Percentiles rank a stretch among this genome's conserved stretches.
These are phyloP conservation scores for Fusarium sp. DNA, from an alignment of 2,329 filamentous ascomycete genomes.

Conservation along the genomic window DNA sequence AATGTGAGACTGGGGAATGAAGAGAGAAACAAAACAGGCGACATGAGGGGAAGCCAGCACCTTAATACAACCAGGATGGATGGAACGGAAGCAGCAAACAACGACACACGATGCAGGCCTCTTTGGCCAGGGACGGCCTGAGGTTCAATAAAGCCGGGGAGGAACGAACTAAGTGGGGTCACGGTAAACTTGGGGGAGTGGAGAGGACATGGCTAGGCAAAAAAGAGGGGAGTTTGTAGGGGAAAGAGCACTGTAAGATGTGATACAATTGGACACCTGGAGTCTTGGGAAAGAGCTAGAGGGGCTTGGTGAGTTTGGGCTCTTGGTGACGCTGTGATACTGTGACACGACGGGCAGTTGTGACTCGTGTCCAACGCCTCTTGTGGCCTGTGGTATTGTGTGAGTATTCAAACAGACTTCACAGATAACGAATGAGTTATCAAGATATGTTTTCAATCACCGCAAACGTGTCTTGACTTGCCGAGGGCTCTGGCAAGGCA, in stretches of 20 bases:
- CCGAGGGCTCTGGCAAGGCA: not conserved
- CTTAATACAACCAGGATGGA: conserved; percentile 24
- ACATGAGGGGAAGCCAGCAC: conserved; percentile 29
- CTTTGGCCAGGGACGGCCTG: conserved; percentile 28
- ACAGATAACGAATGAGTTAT: not conserved
- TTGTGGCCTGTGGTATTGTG: conserved; percentile 10
- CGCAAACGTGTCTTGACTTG: conserved; percentile 18
- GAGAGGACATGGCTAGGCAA: conserved; percentile 20
- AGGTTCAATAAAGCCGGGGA: conserved; percentile 26
- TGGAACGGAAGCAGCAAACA: conserved; percentile 25
- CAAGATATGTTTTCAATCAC: not conserved
- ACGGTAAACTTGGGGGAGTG: conserved; percentile 34
- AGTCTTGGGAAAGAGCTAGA: conserved; percentile 16
- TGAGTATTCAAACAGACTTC: not conserved
- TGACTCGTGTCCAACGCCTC: conserved; percentile 26
- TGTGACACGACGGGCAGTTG: conserved; percentile 17
- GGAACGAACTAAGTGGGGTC: conserved; percentile 32
- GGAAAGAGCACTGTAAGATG: conserved; percentile 12
- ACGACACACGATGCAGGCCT: conserved; percentile 30
- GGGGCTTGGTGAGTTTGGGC: conserved; percentile 8
- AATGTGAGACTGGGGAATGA: conserved; percentile 11
- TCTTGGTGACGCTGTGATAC: conserved; percentile 40
- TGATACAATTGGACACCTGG: conserved; percentile 4
- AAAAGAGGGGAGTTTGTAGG: conserved; percentile 28
- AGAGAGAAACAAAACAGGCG: conserved; percentile 15